Evolutionary conservation across 805 yeast species (phyloP), one percentile per base, ranked within the genome.

Genomic region (Kluyveromyces siamensis): DNA sequence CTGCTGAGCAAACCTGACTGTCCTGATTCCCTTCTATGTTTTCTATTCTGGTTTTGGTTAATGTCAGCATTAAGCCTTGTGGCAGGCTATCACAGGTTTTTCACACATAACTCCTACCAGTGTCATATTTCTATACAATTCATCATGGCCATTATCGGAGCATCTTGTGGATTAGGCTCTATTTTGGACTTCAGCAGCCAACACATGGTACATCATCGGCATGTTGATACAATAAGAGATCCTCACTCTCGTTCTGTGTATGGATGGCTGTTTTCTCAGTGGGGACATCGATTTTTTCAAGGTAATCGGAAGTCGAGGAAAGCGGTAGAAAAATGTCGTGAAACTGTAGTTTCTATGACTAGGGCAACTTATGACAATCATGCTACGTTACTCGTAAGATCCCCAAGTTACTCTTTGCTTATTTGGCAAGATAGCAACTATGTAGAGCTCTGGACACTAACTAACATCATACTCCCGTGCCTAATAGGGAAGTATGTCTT

Each of bases 161-260:
- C 58, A 9, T 55, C 61, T 14, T 53, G 58, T 36, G 63, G 63
- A 9, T 45, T 59, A 13, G 63, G 63, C 1, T 58, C 62, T 10
- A 53, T 58, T 36, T 50, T 57, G 10, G 59, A 59, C 30, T 59
- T 59, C 44, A 47, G 55, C 1, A 51, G 61, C 21, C 59, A 58
- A 42, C 98, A 90, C 70, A 72, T 95, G 51, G 89, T 93, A 4
- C 97, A 90, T 69, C 97, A 90, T 67, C 79, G 91, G 50, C 86
- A 77, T 65, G 83, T 93, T 40, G 96, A 90, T 61, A 84, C 95
- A 0, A 95, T 87, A 51, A 75, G 77, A 58, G 98, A 90, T 65
- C 97, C 98, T 1, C 88, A 87, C 67, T 81, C 81, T 59, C 54
- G 45, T 35, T 83, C 85, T 37, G 78, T 90, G 60, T 75, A 85